A percentile compares a stretch with the other conserved stretches of the same genome.
Conservation (phyloP, 371 early-diverging fungal genomes). For the Blakeslea trispora region DNA sequence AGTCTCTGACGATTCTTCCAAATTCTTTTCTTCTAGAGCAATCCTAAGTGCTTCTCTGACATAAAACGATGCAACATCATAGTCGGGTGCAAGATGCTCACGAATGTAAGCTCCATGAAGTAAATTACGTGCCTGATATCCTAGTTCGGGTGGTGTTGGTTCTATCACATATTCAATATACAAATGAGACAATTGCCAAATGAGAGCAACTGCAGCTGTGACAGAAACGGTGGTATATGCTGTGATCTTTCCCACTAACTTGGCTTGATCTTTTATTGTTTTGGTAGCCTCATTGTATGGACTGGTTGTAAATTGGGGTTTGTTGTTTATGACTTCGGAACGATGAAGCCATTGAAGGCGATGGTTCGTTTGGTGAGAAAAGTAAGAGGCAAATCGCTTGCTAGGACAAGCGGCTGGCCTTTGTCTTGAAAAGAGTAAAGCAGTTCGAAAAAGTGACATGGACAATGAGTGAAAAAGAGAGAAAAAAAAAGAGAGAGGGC, state of each 20-base stretch:
- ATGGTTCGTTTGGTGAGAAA: neutral
- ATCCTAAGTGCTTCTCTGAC: slow-evolving; percentile 42
- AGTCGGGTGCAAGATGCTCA: slow-evolving; percentile 43
- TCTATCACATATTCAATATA: slow-evolving; percentile 50
- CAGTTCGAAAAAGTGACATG: too few relatives aligned
- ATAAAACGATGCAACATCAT: slow-evolving; percentile 43
- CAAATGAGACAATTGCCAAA: slow-evolving; percentile 50
- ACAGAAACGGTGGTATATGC: slow-evolving; percentile 36
- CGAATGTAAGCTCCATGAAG: slow-evolving; percentile 55
- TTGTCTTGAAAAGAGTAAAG: too few relatives aligned
- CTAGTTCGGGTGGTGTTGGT: slow-evolving; percentile 44
- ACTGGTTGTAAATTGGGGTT: slow-evolving; percentile 33
- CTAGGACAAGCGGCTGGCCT: too few relatives aligned
- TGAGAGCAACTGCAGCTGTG: slow-evolving; percentile 27
- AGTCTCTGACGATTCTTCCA: slow-evolving; percentile 27
- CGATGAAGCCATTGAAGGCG: neutral
- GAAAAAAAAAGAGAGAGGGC: too few relatives aligned
- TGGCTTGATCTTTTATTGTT: slow-evolving; percentile 29
- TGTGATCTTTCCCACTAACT: slow-evolving; percentile 35
- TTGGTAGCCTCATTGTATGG: slow-evolving; percentile 34
- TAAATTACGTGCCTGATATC: slow-evolving; percentile 44
- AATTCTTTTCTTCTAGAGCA: slow-evolving; percentile 40
- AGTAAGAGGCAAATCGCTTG: too few relatives aligned
- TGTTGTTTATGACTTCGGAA: neutral
- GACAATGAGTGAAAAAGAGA: too few relatives aligned